These are phyloP conservation scores for Boletales sp. DNA, from an alignment of 768 basidiomycete species.

Conservation along the genomic window DNA sequence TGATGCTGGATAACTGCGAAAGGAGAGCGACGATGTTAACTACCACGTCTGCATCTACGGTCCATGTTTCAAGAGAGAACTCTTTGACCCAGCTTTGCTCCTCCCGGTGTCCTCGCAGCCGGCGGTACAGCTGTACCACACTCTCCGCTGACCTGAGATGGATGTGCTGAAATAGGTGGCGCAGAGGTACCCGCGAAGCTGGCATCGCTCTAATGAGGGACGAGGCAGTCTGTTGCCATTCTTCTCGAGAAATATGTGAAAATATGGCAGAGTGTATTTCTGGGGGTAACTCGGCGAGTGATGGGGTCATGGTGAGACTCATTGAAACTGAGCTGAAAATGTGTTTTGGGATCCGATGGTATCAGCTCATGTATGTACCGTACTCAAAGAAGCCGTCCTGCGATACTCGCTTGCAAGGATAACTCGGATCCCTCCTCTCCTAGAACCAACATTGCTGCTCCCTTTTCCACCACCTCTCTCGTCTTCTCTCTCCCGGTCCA, in stretches of 20 bases:
- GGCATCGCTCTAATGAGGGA: slow-evolving; percentile 66
- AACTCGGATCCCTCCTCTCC: slow-evolving; percentile 28
- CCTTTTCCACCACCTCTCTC: slow-evolving; percentile 48
- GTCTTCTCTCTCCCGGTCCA: slow-evolving; percentile 51
- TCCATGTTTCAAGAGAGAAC: slow-evolving; percentile 60
- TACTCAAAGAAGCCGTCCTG: slow-evolving; percentile 22
- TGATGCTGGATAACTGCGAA: slow-evolving; percentile 46
- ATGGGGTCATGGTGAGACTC: slow-evolving; percentile 12
- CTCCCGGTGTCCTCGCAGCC: slow-evolving; percentile 40
- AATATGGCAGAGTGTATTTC: slow-evolving; percentile 68
- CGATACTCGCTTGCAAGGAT: slow-evolving; percentile 26
- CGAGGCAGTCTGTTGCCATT: slow-evolving; percentile 51
- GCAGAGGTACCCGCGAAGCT: slow-evolving; percentile 48
- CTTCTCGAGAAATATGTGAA: slow-evolving; percentile 41
- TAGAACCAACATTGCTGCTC: slow-evolving; percentile 41
- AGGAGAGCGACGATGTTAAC: slow-evolving; percentile 65
- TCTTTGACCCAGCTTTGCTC: slow-evolving; percentile 42
- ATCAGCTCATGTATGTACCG: no score
- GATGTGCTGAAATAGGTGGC: slow-evolving; percentile 58
- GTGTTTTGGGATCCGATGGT: no score
- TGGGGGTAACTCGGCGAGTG: slow-evolving; percentile 45
- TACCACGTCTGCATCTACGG: slow-evolving; percentile 69
- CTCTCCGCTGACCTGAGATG: slow-evolving; percentile 48
- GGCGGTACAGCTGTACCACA: slow-evolving; percentile 52
- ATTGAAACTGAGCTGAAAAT: no score